These are phyloP conservation scores for Beauveria pseudobassiana DNA, from an alignment of 2,329 filamentous ascomycete species.

Conservation along the genomic window DNA sequence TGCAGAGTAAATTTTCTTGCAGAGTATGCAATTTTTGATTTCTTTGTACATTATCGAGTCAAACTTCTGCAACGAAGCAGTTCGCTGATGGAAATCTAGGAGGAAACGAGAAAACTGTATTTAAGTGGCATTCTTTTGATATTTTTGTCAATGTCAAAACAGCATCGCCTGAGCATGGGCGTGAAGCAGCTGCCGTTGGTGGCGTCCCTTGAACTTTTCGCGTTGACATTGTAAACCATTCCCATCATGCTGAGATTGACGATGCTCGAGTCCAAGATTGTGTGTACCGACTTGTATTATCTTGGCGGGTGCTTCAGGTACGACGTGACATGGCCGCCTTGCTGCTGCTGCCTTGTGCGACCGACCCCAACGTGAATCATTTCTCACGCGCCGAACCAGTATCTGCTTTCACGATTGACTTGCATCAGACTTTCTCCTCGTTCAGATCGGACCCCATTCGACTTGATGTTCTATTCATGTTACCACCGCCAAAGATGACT, in stretches of 20 bases:
- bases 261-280: too few species aligned
- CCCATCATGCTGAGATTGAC: background rate
- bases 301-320: background rate
- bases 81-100: too few species aligned
- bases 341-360: background rate
- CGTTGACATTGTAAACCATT: background rate
- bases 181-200: background rate
- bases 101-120: too few species aligned
- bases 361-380: background rate
- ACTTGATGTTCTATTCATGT: background rate
- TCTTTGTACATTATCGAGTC: background rate
- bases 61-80: too few species aligned
- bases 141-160: background rate
- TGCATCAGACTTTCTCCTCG: background rate
- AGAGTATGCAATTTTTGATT: background rate
- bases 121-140: background rate
- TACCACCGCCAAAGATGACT: background rate
- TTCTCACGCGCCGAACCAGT: background rate
- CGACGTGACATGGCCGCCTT: background rate
- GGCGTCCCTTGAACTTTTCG: too few species aligned
- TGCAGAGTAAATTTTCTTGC: background rate
- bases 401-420: background rate
- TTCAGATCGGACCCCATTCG: background rate
- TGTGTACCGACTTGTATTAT: background rate
- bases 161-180: background rate